A percentile compares a stretch with the other conserved stretches of the same genome.
Evolutionary conservation across 1,139 yeast genomes (phyloP).

Genomic region (Spencermartinsiella ligniputridi): DNA sequence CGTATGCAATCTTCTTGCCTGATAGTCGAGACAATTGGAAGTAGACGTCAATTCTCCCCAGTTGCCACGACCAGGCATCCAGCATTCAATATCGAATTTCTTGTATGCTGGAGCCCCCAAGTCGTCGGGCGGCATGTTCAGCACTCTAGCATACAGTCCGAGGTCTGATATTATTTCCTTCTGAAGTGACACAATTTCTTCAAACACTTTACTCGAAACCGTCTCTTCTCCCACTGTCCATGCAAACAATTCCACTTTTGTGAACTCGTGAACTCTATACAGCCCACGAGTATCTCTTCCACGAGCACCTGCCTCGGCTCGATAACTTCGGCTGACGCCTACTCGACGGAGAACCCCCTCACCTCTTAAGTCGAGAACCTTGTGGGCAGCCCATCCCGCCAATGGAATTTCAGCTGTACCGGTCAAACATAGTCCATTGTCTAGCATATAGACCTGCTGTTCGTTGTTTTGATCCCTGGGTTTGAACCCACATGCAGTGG

Average conservation of each 20-base stretch:
- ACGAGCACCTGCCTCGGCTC: conserved; percentile 98
- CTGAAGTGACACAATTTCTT: conserved; percentile 62
- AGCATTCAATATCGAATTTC: conserved; percentile 92
- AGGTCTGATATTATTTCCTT: conserved; percentile 56
- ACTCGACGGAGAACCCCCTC: conserved; percentile 53
- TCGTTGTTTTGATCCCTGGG: conserved; percentile 90
- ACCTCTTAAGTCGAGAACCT: conserved; percentile 36
- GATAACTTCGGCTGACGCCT: conserved; percentile 81
- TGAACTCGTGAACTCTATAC: conserved; percentile 94
- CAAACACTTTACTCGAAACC: conserved; percentile 47
- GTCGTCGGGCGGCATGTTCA: conserved; percentile 87
- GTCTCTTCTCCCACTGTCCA: conserved; percentile 47
- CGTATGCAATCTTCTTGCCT: conserved; percentile 76
- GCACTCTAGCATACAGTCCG: conserved; percentile 75
- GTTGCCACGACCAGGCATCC: conserved; percentile 95
- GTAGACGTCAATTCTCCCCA: conserved; percentile 95
- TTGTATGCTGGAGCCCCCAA: conserved; percentile 91
- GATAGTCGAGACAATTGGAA: conserved; percentile 91
- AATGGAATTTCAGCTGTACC: conserved; percentile 97
- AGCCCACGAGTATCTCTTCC: conserved; percentile 91
- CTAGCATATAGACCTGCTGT: conserved; percentile 69
- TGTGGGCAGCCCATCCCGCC: conserved; percentile 63
- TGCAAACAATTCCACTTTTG: conserved; percentile 90
- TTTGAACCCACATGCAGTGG: conserved; percentile 89
- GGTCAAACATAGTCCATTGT: conserved; percentile 56